Evolutionary conservation across 495 filamentous ascomycete species (phyloP).

Genomic region (Aspergillus carlsbadensis): DNA sequence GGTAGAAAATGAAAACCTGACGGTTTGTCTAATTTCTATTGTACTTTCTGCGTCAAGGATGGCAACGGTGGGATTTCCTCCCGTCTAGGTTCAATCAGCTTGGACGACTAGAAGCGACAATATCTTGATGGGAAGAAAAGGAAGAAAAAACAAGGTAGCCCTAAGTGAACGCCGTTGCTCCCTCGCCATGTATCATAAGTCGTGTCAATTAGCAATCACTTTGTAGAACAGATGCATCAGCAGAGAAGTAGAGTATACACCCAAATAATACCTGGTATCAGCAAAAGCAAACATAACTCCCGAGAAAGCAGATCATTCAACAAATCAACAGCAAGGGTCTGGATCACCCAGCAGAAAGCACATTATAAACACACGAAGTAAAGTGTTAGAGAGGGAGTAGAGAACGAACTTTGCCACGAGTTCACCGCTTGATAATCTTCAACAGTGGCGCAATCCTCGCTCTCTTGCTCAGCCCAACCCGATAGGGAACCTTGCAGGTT

Average conservation of each 20-base stretch:
- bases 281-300: too few relatives aligned
- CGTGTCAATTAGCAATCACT: neutral
- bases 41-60: too few relatives aligned
- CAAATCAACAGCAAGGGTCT: neutral
- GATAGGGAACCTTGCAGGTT: slow-evolving; percentile 56
- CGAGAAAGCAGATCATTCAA: neutral
- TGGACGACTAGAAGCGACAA: neutral
- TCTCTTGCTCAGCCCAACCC: slow-evolving; percentile 67
- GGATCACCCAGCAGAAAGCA: neutral
- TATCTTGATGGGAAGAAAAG: neutral
- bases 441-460: slow-evolving; percentile 66
- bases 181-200: neutral
- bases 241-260: slow-evolving; percentile 1
- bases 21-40: neutral
- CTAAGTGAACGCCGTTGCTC: neutral
- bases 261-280: neutral
- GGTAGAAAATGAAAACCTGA: neutral
- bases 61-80: too few relatives aligned
- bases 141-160: neutral
- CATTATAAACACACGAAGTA: neutral
- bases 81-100: too few relatives aligned
- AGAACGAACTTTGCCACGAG: neutral
- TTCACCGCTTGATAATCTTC: slow-evolving; percentile 60
- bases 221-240: neutral
- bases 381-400: neutral